phyloP scores from a whole-genome alignment of 2,329 filamentous ascomycete genomes.

The Stagonosporopsis chrysanthemi region DNA sequence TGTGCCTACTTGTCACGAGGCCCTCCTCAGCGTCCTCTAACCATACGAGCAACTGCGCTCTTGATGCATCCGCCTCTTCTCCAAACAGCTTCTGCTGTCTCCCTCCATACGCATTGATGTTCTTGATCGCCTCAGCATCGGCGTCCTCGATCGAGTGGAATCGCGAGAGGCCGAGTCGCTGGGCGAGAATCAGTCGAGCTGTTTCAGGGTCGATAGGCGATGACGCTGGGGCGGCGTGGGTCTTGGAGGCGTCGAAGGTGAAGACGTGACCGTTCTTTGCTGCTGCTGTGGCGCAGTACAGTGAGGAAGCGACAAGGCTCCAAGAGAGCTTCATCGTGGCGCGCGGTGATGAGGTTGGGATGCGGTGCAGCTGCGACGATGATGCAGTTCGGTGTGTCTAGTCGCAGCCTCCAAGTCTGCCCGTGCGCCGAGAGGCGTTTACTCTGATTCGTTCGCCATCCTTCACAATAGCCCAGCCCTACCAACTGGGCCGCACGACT shows the following conservation, averaged over 20 bases:
- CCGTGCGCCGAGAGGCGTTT: conserved; percentile 9
- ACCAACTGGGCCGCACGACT: conserved; percentile 2
- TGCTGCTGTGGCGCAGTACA: conserved; percentile 47
- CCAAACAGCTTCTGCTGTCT: conserved; percentile 52
- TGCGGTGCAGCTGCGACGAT: conserved; percentile 31
- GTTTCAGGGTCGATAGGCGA: conserved; percentile 50
- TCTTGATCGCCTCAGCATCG: conserved; percentile 52
- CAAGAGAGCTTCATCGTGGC: conserved; percentile 56
- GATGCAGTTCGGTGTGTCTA: conserved; percentile 1
- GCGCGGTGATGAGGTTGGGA: conserved; percentile 29
- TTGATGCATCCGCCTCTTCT: conserved; percentile 27
- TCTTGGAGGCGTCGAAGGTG: conserved; percentile 42
- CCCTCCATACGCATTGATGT: conserved; percentile 57
- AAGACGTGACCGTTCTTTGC: conserved; percentile 47
- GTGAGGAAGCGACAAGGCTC: conserved; percentile 50
- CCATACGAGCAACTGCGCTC: conserved; percentile 48
- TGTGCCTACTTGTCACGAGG: conserved; percentile 40
- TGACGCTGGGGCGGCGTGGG: conserved; percentile 23
- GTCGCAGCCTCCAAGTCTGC: conserved; percentile 16
- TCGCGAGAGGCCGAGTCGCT: conserved; percentile 58
- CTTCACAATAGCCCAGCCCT: conserved; percentile 1
- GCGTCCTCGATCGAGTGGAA: conserved; percentile 55
- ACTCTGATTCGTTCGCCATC: conserved; percentile 9
- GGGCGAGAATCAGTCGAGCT: conserved; percentile 60
- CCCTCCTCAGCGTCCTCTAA: conserved; percentile 51